These are phyloP conservation scores for Osmanthus fragrans DNA, from an alignment of 257 asterid species.

Conservation along the genomic window DNA sequence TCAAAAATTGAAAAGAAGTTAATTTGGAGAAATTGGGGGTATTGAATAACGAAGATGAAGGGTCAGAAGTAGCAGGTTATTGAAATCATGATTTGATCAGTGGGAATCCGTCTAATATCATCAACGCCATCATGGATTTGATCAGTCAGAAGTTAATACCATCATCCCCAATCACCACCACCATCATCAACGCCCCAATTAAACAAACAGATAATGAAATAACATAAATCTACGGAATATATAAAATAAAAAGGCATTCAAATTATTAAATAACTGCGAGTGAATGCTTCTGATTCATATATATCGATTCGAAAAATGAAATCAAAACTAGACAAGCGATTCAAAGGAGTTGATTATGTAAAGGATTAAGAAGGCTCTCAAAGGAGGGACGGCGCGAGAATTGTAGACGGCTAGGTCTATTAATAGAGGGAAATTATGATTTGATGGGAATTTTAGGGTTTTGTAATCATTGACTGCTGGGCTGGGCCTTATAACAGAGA, in stretches of 20 bases:
- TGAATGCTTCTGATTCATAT: background rate
- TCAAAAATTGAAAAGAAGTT: background rate
- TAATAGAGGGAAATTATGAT: background rate
- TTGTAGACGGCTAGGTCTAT: background rate
- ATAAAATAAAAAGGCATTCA: background rate
- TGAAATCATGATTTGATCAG: conserved; percentile 44
- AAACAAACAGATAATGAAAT: background rate
- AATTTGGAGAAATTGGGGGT: background rate
- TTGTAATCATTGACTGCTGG: background rate
- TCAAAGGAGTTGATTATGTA: too few species aligned
- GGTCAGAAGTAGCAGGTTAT: conserved; percentile 77
- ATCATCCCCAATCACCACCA: conserved; percentile 28
- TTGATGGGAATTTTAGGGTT: background rate
- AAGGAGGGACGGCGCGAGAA: background rate
- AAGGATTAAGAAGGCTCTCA: background rate
- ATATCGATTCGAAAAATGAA: background rate
- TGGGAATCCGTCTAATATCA: conserved; percentile 77
- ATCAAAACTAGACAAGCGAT: background rate
- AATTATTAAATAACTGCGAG: background rate
- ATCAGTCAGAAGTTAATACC: too few species aligned
- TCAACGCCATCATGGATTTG: too few species aligned
- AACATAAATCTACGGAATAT: background rate
- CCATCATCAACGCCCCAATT: background rate
- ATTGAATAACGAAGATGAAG: conserved; percentile 7
- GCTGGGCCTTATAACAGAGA: background rate